phyloP scores from a whole-genome alignment of 208 protist genomes.

The Entamoeba nuttalli region DNA sequence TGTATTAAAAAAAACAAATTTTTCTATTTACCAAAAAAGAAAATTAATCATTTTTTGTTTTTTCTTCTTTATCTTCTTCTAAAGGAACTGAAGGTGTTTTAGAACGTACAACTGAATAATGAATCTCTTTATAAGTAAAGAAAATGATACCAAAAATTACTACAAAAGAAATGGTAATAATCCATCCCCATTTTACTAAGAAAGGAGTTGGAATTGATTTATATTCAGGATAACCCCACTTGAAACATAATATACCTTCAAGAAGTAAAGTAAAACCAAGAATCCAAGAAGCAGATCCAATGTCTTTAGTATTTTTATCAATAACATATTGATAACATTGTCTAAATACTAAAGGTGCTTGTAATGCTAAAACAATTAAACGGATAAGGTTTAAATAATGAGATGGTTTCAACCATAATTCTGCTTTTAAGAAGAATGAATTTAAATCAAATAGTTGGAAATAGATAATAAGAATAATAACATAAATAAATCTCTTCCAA shows the following conservation, averaged over 20 bases:
- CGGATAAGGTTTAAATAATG: conserved; percentile 64
- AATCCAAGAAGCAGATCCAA: not conserved
- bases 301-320: not conserved
- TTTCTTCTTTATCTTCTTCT: too few species aligned
- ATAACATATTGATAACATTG: conserved; percentile 74
- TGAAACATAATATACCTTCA: not conserved
- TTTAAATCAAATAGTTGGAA: conserved; percentile 62
- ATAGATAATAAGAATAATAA: not conserved
- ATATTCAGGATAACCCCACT: not conserved
- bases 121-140: too few species aligned
- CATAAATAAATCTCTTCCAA: not conserved
- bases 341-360: conserved; percentile 58
- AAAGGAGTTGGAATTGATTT: not conserved
- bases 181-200: not conserved
- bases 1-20: too few species aligned
- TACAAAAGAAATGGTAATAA: not conserved
- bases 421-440: conserved; percentile 79
- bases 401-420: conserved; percentile 63
- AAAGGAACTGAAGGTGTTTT: too few species aligned
- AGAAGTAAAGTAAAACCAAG: not conserved
- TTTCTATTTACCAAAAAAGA: too few species aligned
- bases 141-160: not conserved
- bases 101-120: too few species aligned
- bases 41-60: too few species aligned
- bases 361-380: conserved; percentile 58